Evolutionary conservation across 768 basidiomycete genomes (phyloP), one percentile per base, ranked within the genome.

Genomic region (Pisolithus tinctorius): DNA sequence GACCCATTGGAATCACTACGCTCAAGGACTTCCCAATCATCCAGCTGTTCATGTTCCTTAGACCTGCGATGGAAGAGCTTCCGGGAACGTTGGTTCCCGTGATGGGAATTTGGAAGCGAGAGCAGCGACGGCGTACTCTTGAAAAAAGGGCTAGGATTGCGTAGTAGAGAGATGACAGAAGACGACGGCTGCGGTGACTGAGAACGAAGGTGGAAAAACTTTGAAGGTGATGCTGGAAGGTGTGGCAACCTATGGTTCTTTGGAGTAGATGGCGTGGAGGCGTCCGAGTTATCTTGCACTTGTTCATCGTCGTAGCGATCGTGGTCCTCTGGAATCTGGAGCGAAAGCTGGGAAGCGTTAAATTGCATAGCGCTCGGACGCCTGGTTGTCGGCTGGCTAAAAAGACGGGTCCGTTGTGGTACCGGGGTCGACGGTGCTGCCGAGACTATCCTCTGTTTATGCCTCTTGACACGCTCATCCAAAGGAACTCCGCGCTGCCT

Each of bases 401-500:
- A 54, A 17, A 64, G 59, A 11, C 63, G 59, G 14, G 66, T 53
- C 52, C 70, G 65, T n/a, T 65, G 67, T 20, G 58, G 59, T 29
- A 60, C 29, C 7, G 64, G 53, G 30, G 56, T 16, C 0, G 60
- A 54, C 9, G 61, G 55, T n/a, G 53, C 55, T 45, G 36, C 23
- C 8, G 72, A 20, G 45, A 58, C 69, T 45, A 71, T 51, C 69
- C 73, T 44, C 55, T 66, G 42, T 62, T 66, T 51, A 69, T 62
- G 55, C 36, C 70, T 61, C 54, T 62, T 64, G 3, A 70, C 69
- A 50, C 74, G 65, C 53, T 74, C 70, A 47, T 73, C 69, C 52
- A 79, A 60, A 45, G 71, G 65, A 9, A 75, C 55, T 4, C 76
- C 77, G 37, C 67, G 63, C 40, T 69, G 64, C 34, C 74, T 71